These are phyloP conservation scores for Stachybotrys echinatus DNA, from an alignment of 2,329 filamentous ascomycete genomes.

Conservation along the genomic window DNA sequence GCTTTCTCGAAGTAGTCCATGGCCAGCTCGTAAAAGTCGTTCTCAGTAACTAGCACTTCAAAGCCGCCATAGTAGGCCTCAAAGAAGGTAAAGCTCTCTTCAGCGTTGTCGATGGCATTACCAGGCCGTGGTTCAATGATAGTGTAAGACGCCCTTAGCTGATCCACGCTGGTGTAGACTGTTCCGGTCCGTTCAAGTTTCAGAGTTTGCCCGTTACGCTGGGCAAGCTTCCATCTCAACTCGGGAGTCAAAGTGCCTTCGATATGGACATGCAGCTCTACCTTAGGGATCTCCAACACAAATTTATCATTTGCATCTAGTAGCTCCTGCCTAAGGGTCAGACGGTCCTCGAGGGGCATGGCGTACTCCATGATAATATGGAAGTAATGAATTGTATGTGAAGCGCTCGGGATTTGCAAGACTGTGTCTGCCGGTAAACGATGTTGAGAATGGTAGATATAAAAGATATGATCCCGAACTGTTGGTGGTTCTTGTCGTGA, in stretches of 20 bases:
- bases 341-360: not conserved
- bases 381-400: too few species aligned
- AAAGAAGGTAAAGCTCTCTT: constrained; percentile 43
- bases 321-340: not conserved
- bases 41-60: constrained; percentile 57
- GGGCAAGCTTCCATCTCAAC: constrained; percentile 62
- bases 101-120: constrained; percentile 8
- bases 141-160: not conserved
- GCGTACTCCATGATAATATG: not conserved
- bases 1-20: constrained; percentile 65
- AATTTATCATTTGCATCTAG: constrained; percentile 26
- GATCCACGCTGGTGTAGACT: not conserved
- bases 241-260: constrained; percentile 66
- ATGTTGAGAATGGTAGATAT: too few species aligned
- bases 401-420: too few species aligned
- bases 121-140: constrained; percentile 20
- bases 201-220: constrained; percentile 52
- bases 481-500: too few species aligned
- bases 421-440: too few species aligned
- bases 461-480: constrained; percentile 38
- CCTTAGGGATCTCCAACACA: constrained; percentile 63
- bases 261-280: constrained; percentile 72
- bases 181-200: not conserved
- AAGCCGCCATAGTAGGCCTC: constrained; percentile 74
- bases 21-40: constrained; percentile 67